Base-by-base conservation (phyloP, 257 asterid genomes). In the Solanum rostratum region DNA sequence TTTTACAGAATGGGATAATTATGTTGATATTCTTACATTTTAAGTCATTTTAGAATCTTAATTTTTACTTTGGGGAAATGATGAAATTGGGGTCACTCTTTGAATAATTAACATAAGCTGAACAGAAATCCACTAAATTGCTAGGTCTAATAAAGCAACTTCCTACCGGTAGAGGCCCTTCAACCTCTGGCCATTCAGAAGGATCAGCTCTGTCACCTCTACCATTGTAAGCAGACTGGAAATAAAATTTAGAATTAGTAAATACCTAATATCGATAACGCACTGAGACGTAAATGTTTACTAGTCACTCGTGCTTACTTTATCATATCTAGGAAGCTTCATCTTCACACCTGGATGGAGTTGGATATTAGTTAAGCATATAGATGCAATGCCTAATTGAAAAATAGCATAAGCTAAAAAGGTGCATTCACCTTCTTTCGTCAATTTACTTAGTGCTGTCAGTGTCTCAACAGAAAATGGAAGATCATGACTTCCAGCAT, bases 401-500 rank as follows among this genome's bases (percentile, higher is more conserved):
- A 78, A 27, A 78, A 24, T 27, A 78, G 82, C 82, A 50, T 27
- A 78, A 78, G 60, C 27, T 50, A 29, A 74, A 71, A 7, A 62
- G 79, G 79, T 41, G 73, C 39, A 84, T 87, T 84, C 84, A 93
- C 99, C 99, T 94, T 93, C 96, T 90, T 86, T 92, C 10, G 98
- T 94, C 91, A 95, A 88, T 79, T 90, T 91, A 83, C 82, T 84
- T 49, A 97, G 84, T 60, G 93, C 92, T n/a, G 93, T 89, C 79
- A 97, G 90, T 57, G 98, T 94, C 88, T 95, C 95, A 59, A 92
- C 87, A 43, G 98, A 95, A 43, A 97, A 90, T 14, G 94, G 62
- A 79, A 97, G 99, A 89, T 97, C 99, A 87, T 97, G 99, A 92
- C 99, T 97, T 90, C 99, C 99, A 89, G 99, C 99, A 90, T 97